Conservation (phyloP, 2,329 filamentous ascomycete species). For the Neodidymelliopsis sp. region DNA sequence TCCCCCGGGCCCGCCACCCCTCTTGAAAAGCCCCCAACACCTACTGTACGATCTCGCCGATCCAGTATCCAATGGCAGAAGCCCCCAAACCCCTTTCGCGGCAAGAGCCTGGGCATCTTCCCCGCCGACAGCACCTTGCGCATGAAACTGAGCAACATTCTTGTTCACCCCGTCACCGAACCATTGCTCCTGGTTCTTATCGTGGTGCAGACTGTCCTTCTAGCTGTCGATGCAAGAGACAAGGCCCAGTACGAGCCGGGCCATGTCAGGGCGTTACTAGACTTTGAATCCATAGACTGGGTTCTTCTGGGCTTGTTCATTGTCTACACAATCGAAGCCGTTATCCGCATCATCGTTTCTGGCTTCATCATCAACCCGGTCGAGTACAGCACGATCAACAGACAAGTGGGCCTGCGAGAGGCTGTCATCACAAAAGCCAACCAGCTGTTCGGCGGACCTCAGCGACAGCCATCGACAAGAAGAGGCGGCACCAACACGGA, state of each 20-base stretch:
- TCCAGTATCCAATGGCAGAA: constrained; percentile 53
- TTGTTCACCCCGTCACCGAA: constrained; percentile 88
- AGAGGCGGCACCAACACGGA: constrained; percentile 53
- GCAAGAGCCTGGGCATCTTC: constrained; percentile 86
- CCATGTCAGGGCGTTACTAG: constrained; percentile 61
- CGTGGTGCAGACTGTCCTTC: constrained; percentile 83
- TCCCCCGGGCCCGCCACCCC: constrained; percentile 37
- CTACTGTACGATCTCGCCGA: constrained; percentile 26
- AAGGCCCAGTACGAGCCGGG: constrained; percentile 69
- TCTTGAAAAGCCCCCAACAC: constrained; percentile 51
- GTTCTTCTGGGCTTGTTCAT: constrained; percentile 82
- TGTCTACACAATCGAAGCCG: constrained; percentile 87
- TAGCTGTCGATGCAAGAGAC: constrained; percentile 81
- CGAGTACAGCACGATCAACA: constrained; percentile 91
- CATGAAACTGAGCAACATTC: constrained; percentile 76
- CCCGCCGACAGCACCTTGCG: constrained; percentile 78
- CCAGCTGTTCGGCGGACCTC: constrained; percentile 76
- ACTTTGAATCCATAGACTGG: constrained; percentile 79
- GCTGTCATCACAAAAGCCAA: constrained; percentile 79
- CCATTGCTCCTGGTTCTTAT: constrained; percentile 88
- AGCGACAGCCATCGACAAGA: constrained; percentile 73
- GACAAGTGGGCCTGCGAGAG: constrained; percentile 75
- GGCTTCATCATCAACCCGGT: constrained; percentile 89
- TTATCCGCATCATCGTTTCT: constrained; percentile 87
- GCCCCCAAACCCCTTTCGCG: constrained; percentile 78